Evolutionary conservation across 83 land plant species (phyloP), one percentile per base, ranked within the genome.

Genomic region (Picea abies): DNA sequence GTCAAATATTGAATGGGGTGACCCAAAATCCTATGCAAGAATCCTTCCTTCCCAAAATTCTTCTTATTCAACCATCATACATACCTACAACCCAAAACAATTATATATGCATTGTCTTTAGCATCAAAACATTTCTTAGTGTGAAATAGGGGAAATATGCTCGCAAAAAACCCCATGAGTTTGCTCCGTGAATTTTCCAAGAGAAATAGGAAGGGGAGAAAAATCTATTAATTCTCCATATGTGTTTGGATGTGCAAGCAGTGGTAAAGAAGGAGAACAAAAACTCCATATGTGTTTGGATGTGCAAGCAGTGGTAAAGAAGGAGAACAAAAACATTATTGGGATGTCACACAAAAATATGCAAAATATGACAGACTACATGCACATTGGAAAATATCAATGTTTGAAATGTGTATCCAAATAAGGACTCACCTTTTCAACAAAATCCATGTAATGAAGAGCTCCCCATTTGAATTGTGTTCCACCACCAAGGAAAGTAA

Each of bases 401-500:
- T 35, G 35, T 35, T 2, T 35, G 35, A 35, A 2, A 35, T 35
- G 35, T 35, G 39, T 19, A 17, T 37, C 16, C 58, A 17, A 2
- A 22, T 66, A n/a, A 78, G 35, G 19, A 78, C 41, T 71, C 58
- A 88, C 95, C 89, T 91, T 60, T 82, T 93, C 86, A 67, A 93
- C 82, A 78, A 84, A 90, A 78, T 93, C 91, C 63, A 93, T 93
- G 75, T 93, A 93, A 35, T 89, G 92, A 26, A 73, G 81, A 32
- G 95, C 95, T 29, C 95, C 95, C 16, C 85, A 67, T 84, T 88
- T 92, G 84, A 92, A 93, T 58, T 93, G 94, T 64, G 95, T 93
- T 60, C 95, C 94, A 71, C 95, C 94, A 14, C 94, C 94, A 44
- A 92, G 95, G 67, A 93, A 93, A 58, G 84, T 76, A 49, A 93